Base-by-base conservation (phyloP, 2,329 filamentous ascomycete genomes). In the Macrophomina phaseolina region DNA sequence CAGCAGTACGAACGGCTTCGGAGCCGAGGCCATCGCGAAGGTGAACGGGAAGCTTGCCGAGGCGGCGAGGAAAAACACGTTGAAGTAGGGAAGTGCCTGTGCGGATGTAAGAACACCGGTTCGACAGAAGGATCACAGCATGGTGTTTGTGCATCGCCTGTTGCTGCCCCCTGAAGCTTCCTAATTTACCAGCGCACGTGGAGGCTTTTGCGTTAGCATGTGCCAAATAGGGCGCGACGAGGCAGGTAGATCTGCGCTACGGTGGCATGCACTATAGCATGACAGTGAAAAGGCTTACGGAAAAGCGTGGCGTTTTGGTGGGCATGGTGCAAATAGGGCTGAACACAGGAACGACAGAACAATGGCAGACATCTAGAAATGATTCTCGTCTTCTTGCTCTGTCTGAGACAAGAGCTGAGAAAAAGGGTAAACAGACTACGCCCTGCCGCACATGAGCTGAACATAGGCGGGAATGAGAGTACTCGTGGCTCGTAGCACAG, bases 11-110 rank as follows among this genome's bases (percentile, higher is more conserved):
- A 62, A 46, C n/a, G 58, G 58, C 23, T 62, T 62, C 38, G 58
- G 58, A 2, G 45, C 18, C 9, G 58, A 62, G 42, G 58, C 58
- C 3, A 62, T 62, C 16, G 58, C 58, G 1, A 62, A 62, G 30
- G 58, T 62, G 30, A 62, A 49, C 11, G 58, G 58, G n/a, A 36
- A 38, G 38, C 58, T 62, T 30, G 58, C 58, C 5, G 58, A 62
- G 30, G 58, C 58, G 30, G 58, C 58, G 45, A 62, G 46, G 58
- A 62, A 14, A 18, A 14, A 38, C 16, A 23, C 58, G 4, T 62
- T 48, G 30, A 28, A 6, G 5, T 62, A 62, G 45, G 40, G 5
- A 18, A 23, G 8, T 55, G 52, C 23, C 23, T 23, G 23, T 23
- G 23, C 23, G 23, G 23, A 2, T 23, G 23, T 23, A 23, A 23